Evolutionary conservation across 2,329 filamentous ascomycete genomes (phyloP).

Genomic region (Aspergillus neoniger): DNA sequence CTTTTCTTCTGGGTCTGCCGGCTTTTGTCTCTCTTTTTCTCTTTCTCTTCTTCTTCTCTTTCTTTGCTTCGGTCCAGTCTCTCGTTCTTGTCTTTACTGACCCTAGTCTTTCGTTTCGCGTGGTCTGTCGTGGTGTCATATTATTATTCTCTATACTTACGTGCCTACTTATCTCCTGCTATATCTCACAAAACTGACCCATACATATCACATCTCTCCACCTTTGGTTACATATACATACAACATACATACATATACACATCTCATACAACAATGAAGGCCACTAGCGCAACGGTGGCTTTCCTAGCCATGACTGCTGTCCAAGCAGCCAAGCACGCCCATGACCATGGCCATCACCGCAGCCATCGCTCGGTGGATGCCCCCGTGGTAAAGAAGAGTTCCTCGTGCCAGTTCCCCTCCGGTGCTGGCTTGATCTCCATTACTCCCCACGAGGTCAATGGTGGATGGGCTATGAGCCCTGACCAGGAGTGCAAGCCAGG

Average conservation of each 20-base stretch:
- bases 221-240: neutral
- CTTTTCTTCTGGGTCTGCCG: conserved; percentile 4
- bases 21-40: conserved; percentile 4
- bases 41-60: neutral
- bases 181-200: neutral
- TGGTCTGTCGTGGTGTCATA: neutral
- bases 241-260: conserved; percentile 1
- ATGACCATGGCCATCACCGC: conserved; percentile 14
- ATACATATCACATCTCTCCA: neutral
- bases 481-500: conserved; percentile 69
- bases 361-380: conserved; percentile 31
- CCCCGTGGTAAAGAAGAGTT: conserved; percentile 55
- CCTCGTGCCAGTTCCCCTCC: conserved; percentile 65
- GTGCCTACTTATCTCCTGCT: conserved; percentile 1
- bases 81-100: conserved; percentile 28
- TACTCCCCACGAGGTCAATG: conserved; percentile 65
- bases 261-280: conserved; percentile 34
- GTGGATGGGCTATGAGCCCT: conserved; percentile 78
- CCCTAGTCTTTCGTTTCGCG: conserved; percentile 25
- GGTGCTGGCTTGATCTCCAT: conserved; percentile 68
- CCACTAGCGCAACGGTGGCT: conserved; percentile 35
- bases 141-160: neutral
- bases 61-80: conserved; percentile 20
- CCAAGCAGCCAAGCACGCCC: conserved; percentile 37
- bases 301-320: conserved; percentile 40